These are phyloP conservation scores for Candida chauliodis DNA, from an alignment of 805 yeast species.

Conservation along the genomic window DNA sequence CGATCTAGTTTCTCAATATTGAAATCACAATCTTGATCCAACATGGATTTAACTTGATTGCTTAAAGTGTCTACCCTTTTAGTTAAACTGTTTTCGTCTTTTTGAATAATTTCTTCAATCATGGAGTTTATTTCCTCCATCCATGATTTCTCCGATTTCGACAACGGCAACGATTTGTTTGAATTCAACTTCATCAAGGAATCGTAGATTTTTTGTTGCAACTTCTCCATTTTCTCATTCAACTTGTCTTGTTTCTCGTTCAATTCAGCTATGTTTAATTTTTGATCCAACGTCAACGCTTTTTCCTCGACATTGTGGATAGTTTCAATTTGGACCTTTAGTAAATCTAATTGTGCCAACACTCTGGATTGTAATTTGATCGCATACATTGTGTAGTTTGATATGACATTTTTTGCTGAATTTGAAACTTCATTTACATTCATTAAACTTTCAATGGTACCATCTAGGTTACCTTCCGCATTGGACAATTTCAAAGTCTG, in stretches of 20 bases:
- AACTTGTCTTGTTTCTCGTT: constrained; percentile 20
- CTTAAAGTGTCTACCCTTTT: constrained; percentile 15
- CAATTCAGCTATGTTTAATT: constrained; percentile 13
- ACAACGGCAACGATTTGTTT: constrained; percentile 26
- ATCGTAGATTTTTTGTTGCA: constrained; percentile 21
- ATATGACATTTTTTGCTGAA: constrained; percentile 13
- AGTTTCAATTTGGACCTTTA: constrained; percentile 17
- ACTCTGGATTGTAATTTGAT: constrained; percentile 19
- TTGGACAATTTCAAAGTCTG: constrained; percentile 12
- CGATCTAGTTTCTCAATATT: constrained; percentile 12
- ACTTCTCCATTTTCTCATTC: constrained; percentile 14
- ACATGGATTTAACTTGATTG: constrained; percentile 18
- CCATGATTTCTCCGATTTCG: constrained; percentile 34
- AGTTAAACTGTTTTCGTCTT: constrained; percentile 12
- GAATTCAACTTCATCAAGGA: constrained; percentile 22
- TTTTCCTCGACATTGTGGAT: constrained; percentile 5
- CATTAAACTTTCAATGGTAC: constrained; percentile 8
- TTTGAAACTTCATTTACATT: constrained; percentile 19
- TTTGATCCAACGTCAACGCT: constrained; percentile 1
- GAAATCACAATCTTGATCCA: background rate
- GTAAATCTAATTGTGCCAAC: constrained; percentile 19
- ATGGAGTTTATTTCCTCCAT: constrained; percentile 33
- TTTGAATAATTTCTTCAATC: constrained; percentile 11
- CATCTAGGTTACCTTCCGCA: background rate
- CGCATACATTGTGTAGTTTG: constrained; percentile 14